phyloP scores from a whole-genome alignment of 345 rosid species.

The Bretschneidera sinensis region DNA sequence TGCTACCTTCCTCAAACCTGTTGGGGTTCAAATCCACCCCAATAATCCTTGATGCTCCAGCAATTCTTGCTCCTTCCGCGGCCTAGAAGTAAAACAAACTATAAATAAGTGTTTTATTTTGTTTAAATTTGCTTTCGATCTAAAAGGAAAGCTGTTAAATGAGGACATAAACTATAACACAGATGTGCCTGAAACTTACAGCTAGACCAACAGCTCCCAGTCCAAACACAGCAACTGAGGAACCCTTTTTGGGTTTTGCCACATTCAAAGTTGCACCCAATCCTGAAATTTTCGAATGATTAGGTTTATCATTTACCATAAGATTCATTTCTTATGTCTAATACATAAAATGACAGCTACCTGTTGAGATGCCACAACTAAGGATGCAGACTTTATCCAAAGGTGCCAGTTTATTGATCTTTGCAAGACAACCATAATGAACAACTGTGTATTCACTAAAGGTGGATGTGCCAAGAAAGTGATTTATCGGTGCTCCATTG shows the following conservation, averaged over 20 bases:
- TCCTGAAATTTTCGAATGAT: constrained; percentile 28
- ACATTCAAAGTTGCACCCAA: constrained; percentile 41
- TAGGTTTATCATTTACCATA: too few relatives aligned
- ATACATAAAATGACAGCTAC: constrained; percentile 8
- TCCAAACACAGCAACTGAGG: constrained; percentile 35
- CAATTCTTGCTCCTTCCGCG: constrained; percentile 41
- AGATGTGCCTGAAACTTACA: too few relatives aligned
- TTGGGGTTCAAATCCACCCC: constrained; percentile 35
- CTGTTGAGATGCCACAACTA: constrained; percentile 39
- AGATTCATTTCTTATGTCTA: too few relatives aligned
- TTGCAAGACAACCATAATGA: constrained; percentile 31
- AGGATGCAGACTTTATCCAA: constrained; percentile 39
- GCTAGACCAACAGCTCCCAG: constrained; percentile 46
- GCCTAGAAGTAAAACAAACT: constrained; percentile 17
- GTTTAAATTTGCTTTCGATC: background rate
- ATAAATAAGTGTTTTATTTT: background rate
- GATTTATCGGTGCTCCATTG: constrained; percentile 28
- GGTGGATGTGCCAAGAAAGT: constrained; percentile 34
- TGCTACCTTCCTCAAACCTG: constrained; percentile 30
- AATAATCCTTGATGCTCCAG: constrained; percentile 40
- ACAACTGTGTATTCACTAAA: constrained; percentile 33
- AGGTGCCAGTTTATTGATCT: constrained; percentile 36
- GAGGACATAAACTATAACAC: too few relatives aligned
- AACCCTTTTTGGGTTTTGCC: constrained; percentile 33
- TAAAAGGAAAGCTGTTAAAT: too few relatives aligned